Conservation (phyloP, 768 basidiomycete genomes). For the Panaeolus papilionaceus region DNA sequence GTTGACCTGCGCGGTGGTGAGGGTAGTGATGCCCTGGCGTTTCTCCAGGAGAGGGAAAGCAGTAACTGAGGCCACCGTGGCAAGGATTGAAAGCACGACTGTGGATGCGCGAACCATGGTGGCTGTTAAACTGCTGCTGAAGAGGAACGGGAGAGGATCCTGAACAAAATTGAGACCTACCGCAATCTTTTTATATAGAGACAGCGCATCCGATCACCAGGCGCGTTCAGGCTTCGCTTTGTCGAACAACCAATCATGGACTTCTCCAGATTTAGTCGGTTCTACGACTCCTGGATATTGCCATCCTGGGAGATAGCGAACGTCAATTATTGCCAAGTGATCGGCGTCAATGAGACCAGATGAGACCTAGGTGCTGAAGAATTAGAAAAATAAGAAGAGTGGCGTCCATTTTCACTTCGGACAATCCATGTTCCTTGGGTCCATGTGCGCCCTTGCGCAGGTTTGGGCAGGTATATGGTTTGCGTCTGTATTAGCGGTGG, state of each 20-base stretch:
- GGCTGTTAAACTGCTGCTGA: constrained; percentile 4
- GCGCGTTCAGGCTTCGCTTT: neutral
- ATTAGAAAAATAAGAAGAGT: neutral
- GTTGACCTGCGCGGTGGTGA: constrained; percentile 47
- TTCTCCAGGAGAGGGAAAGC: constrained; percentile 6
- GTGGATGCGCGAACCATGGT: constrained; percentile 11
- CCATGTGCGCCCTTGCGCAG: neutral
- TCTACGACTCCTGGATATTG: neutral
- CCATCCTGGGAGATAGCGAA: neutral
- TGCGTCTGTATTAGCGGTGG: neutral
- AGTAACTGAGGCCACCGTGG: constrained; percentile 8
- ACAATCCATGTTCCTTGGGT: neutral
- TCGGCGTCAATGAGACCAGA: constrained; percentile 7
- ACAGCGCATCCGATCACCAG: constrained; percentile 8
- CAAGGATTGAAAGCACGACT: neutral
- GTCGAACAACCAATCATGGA: neutral
- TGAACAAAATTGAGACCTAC: neutral
- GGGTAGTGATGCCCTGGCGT: constrained; percentile 37
- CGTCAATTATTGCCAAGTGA: neutral
- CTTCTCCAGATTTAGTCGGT: neutral
- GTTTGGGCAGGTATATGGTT: neutral
- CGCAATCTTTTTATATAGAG: neutral
- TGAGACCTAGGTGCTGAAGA: neutral
- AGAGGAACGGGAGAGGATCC: neutral
- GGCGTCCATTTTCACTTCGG: neutral